Evolutionary conservation across 2,329 filamentous ascomycete species (phyloP), one percentile per base, ranked within the genome.

Genomic region (Albifimbria verrucaria): DNA sequence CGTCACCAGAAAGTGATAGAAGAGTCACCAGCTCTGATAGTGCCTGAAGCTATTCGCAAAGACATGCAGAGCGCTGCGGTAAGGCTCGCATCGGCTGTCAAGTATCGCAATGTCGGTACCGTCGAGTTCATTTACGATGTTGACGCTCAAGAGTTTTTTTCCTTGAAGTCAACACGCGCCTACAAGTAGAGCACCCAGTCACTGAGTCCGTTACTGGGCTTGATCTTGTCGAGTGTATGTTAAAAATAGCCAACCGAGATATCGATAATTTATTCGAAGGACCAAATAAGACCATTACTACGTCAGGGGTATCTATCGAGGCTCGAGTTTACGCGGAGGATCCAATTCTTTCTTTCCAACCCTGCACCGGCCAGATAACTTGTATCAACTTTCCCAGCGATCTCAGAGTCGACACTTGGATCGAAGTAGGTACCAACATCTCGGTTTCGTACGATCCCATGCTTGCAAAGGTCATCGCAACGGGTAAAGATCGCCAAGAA

Each of bases 401-500:
- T 4, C 71, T 77, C 22, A 75, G 85, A 4, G 76, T 88, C 23
- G 85, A 88, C 58, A 87, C 83, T 0, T 88, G 84, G 83, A 74
- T 92, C 57, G 77, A 83, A 21, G 74, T 80, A 25, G 88, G 88
- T 6, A 87, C 89, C 53, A 81, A 88, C 59, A 82, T 92, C 2
- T 88, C 87, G 0, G 84, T 86, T 4, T 83, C 88, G 57, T 92
- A 91, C 65, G 88, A 92, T 60, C 87, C 88, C 0, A 86, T 91
- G 77, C 85, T 92, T 48, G 84, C 87, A 1, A 91, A 92, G 64
- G 73, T 91, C 57, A 90, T 90, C 50, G 83, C 89, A 1, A 77
- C 79, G 49, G 88, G 82, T 0, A 71, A 74, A 1, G 77, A 78
- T 44, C 77, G 88, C 22, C 69, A 78, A 54, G 80, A 83, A 41